Percentiles rank a stretch among this genome's conserved stretches.
Conservation (phyloP, 106 monocot genomes). For the Apostasia ramifera region DNA sequence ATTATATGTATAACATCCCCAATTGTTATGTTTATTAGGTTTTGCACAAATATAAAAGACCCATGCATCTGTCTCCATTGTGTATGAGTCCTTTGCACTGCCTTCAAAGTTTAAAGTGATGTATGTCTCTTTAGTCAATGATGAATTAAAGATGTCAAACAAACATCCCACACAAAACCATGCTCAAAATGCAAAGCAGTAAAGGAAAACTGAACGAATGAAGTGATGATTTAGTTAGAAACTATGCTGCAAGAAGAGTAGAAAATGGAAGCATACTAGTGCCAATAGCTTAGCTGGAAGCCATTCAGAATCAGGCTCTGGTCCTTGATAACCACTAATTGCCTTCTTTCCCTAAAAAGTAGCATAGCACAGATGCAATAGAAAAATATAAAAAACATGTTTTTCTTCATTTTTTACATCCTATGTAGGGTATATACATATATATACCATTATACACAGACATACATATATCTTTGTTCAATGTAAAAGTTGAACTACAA, state of each 20-base stretch:
- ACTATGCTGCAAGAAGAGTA: not conserved
- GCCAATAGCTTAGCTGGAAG: constrained; percentile 37
- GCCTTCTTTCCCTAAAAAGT: constrained; percentile 16
- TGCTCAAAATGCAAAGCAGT: not conserved
- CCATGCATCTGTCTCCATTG: no score
- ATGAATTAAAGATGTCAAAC: no score
- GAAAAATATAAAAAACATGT: not conserved
- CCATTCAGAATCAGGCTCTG: constrained; percentile 22
- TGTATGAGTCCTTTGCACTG: no score
- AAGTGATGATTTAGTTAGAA: not conserved
- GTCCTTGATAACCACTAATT: not conserved
- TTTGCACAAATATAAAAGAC: no score
- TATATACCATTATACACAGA: not conserved
- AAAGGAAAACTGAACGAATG: not conserved
- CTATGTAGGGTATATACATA: no score
- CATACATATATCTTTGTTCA: not conserved
- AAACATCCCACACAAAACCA: no score
- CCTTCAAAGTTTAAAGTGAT: no score
- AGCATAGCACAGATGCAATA: not conserved
- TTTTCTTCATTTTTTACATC: not conserved
- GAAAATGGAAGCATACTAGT: constrained; percentile 25
- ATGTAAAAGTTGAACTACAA: not conserved
- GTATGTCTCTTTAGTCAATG: no score
- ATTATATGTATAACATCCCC: no score
- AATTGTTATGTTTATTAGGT: no score